These are phyloP conservation scores for Tuber microsphaerosporum DNA, from an alignment of 495 filamentous ascomycete genomes.

Conservation along the genomic window DNA sequence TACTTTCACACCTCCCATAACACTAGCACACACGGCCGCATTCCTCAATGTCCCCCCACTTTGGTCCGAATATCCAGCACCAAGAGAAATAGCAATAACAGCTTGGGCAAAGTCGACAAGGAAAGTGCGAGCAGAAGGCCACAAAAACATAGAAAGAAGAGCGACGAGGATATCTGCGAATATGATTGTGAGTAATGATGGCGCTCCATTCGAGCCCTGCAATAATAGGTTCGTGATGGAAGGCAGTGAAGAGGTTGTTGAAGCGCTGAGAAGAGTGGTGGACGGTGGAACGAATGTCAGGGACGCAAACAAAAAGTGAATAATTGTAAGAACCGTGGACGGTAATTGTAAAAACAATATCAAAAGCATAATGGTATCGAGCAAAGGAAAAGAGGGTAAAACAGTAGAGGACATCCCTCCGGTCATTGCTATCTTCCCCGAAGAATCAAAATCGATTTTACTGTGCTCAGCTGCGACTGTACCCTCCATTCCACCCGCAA, in stretches of 20 bases:
- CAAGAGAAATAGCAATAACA: constrained; percentile 87
- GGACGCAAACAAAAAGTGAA: constrained; percentile 87
- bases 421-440: constrained; percentile 25
- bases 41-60: constrained; percentile 65
- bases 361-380: constrained; percentile 94
- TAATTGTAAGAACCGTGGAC: constrained; percentile 76
- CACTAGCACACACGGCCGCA: constrained; percentile 68
- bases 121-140: constrained; percentile 79
- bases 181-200: constrained; percentile 58
- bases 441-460: constrained; percentile 40
- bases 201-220: constrained; percentile 40
- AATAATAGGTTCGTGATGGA: constrained; percentile 46
- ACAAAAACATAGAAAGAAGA: constrained; percentile 80
- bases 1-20: constrained; percentile 64
- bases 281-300: constrained; percentile 86
- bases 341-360: constrained; percentile 97
- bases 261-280: constrained; percentile 48
- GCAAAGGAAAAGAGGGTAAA: constrained; percentile 78
- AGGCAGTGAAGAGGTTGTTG: constrained; percentile 48
- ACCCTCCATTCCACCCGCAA: constrained; percentile 33
- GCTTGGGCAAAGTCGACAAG: constrained; percentile 91
- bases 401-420: constrained; percentile 54
- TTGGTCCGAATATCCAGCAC: constrained; percentile 69
- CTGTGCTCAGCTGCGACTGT: constrained; percentile 32
- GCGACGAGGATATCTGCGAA: constrained; percentile 69